Base-by-base conservation (phyloP, 2,329 filamentous ascomycete genomes). In the Botryotinia narcissicola region DNA sequence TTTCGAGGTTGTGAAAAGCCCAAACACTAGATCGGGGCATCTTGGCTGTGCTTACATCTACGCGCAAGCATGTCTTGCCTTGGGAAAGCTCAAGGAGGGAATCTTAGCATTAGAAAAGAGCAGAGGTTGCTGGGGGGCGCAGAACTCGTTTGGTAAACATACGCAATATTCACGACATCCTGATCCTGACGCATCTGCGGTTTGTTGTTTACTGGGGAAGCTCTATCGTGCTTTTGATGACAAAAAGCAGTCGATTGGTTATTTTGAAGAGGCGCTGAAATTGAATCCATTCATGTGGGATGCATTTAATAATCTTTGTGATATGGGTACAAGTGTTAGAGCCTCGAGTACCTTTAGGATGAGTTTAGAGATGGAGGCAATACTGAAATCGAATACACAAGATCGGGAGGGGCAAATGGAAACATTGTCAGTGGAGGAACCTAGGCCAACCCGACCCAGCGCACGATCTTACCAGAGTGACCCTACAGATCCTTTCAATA, bases 261-360 rank as follows among this genome's bases (percentile, higher is more conserved):
- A 90, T 81, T 98, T 96, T 80, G 94, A 97, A 77, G 94, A 97
- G 74, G 90, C 95, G 9, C 84, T 99, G 78, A 97, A 95, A 83
- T 82, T 91, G 72, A 99, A 98, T 80, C 95, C 96, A 1, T 95
- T 98, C 82, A 96, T 97, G 89, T 99, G 96, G 96, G 96, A 99
- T 85, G 95, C 95, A 0, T 98, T 98, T 79, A 90, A 91, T 35
- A 92, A 90, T 25, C 87, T 99, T 12, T 97, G 95, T 81, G 94
- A 98, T 80, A 93, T 89, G 90, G 93, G 93, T 6, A 91, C 94
- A 62, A 91, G 90, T 77, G 87, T 98, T 72, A 90, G 93, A 73
- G 90, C 96, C 16, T 88, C 91, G 40, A 97, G 97, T 79, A 92
- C 98, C 75, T 99, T 97, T 84, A 94, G 91, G 80, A 84, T 92